Evolutionary conservation across 805 yeast species (phyloP).

Genomic region (Saturnispora silvae): DNA sequence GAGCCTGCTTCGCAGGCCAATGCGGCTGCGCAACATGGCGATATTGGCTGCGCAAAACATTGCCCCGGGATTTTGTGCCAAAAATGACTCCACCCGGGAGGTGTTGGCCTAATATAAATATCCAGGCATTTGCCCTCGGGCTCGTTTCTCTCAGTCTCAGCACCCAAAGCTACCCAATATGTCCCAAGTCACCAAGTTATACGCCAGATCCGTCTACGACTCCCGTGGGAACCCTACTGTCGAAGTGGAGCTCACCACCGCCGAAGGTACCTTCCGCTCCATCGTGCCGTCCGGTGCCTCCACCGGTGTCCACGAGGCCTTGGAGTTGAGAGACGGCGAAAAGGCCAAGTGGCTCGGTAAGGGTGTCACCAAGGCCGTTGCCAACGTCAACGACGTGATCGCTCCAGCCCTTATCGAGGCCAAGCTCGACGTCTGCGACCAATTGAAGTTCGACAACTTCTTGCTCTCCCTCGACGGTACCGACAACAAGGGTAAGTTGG

Average conservation of each 20-base stretch:
- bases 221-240: conserved; percentile 99
- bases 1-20: no score
- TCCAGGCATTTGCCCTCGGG: no score
- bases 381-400: conserved; percentile 88
- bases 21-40: no score
- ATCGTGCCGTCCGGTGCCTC: conserved; percentile 99
- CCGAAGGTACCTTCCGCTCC: conserved; percentile 87
- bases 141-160: no score
- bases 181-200: conserved; percentile 68
- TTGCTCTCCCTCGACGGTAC: conserved; percentile 87
- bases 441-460: conserved; percentile 79
- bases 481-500: conserved; percentile 91
- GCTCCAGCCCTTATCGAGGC: conserved; percentile 88
- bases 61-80: no score
- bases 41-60: no score
- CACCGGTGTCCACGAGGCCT: conserved; percentile 97
- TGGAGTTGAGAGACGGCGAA: conserved; percentile 97
- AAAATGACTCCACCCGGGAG: no score
- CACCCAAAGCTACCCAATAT: conserved; percentile 12
- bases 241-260: conserved; percentile 93
- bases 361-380: conserved; percentile 96
- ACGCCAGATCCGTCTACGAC: conserved; percentile 96
- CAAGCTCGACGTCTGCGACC: conserved; percentile 76
- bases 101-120: no score
- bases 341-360: conserved; percentile 96